Evolutionary conservation across 2,329 filamentous ascomycete species (phyloP).

Genomic region (Aspergillus vadensis): DNA sequence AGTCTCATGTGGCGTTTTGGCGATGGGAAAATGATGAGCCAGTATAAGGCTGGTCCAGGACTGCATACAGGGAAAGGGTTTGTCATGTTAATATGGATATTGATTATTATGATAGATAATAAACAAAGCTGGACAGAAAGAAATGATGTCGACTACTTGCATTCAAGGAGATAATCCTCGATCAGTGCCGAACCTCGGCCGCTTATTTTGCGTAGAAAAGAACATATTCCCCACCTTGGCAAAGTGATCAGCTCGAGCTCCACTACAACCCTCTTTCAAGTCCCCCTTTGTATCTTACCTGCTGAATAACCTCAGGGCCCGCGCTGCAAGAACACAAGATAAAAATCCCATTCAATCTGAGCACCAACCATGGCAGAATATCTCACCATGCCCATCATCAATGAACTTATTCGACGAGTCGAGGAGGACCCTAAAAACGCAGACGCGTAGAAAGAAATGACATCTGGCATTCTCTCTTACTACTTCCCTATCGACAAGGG

Average conservation of each 20-base stretch:
- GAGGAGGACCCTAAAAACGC: neutral
- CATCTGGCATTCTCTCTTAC: constrained; percentile 5
- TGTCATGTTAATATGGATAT: neutral
- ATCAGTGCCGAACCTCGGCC: too few species aligned
- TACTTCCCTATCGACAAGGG: constrained; percentile 9
- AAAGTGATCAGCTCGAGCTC: too few species aligned
- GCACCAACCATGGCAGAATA: neutral
- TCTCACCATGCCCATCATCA: neutral
- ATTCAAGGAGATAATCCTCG: too few species aligned
- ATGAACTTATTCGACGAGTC: neutral
- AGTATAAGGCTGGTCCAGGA: neutral
- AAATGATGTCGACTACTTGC: too few species aligned
- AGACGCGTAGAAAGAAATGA: constrained; percentile 12
- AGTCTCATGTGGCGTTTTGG: neutral
- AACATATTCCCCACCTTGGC: too few species aligned
- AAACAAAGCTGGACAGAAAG: neutral
- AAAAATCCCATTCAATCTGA: too few species aligned
- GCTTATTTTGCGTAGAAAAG: too few species aligned
- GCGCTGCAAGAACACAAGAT: too few species aligned
- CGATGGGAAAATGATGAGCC: neutral
- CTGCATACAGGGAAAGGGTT: neutral
- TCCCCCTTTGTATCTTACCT: too few species aligned
- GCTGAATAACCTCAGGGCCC: too few species aligned
- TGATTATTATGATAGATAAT: neutral
- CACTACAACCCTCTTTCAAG: too few species aligned